A percentile compares a stretch with the other conserved stretches of the same genome.
Conservation (phyloP, 257 asterid species). For the Plantago major region DNA sequence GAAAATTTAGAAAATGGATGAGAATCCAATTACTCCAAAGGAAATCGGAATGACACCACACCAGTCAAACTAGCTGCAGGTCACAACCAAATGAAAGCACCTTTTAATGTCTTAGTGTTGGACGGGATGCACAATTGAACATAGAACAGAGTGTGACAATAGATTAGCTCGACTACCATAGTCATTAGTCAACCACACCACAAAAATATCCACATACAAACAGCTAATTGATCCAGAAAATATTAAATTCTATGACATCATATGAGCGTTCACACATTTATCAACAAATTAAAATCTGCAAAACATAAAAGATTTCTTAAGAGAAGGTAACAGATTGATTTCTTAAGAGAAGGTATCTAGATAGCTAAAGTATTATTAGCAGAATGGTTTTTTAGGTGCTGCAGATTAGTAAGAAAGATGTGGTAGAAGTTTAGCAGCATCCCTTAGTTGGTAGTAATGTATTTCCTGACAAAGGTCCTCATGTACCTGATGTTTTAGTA, state of each 20-base stretch:
- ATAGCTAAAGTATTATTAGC: no score
- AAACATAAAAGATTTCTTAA: not conserved
- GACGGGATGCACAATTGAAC: slow-evolving; percentile 10
- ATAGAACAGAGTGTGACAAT: not conserved
- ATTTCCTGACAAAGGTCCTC: no score
- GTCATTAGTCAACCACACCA: slow-evolving; percentile 13
- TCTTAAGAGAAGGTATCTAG: no score
- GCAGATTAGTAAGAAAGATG: no score
- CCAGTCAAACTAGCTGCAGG: no score
- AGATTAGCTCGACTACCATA: slow-evolving; percentile 6
- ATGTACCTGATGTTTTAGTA: no score
- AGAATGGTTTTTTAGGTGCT: no score
- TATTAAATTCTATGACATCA: slow-evolving; percentile 14
- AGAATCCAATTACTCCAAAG: no score
- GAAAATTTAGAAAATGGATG: not conserved
- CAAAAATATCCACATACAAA: slow-evolving; percentile 4
- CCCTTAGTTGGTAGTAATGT: no score
- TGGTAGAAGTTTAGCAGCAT: no score
- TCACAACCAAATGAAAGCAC: no score
- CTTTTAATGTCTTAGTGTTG: slow-evolving; percentile 15
- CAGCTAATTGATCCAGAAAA: slow-evolving; percentile 13
- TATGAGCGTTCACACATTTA: slow-evolving; percentile 12
- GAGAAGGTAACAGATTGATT: not conserved
- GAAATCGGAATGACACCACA: no score
- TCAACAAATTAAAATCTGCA: slow-evolving; percentile 11